Conservation (phyloP, 371 early-diverging fungal genomes). For the Circinella umbellata region DNA sequence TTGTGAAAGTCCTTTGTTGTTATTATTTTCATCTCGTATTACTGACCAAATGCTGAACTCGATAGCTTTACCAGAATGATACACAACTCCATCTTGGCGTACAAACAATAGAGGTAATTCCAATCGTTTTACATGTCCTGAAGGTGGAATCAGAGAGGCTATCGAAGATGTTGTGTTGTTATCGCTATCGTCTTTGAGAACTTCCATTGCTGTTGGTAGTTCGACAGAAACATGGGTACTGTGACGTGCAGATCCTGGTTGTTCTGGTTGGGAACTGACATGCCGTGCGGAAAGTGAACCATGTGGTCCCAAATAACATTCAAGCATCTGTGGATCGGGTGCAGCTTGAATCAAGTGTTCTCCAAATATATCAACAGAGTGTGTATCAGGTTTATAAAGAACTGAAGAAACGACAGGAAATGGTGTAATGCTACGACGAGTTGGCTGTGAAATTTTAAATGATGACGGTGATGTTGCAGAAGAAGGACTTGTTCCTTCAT, state of each 20-base stretch:
- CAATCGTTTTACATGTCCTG: conserved; percentile 23
- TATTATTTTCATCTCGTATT: not conserved
- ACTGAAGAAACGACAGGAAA: conserved; percentile 37
- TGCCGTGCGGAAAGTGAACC: conserved; percentile 34
- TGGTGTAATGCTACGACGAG: conserved; percentile 30
- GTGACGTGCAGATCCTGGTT: conserved; percentile 33
- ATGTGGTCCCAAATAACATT: conserved; percentile 44
- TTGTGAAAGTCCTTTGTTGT: not conserved
- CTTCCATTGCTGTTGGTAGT: conserved; percentile 32
- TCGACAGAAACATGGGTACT: conserved; percentile 33
- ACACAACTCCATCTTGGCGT: conserved; percentile 42
- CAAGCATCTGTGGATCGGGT: conserved; percentile 28
- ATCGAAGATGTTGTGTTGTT: not conserved
- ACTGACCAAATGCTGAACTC: conserved; percentile 15
- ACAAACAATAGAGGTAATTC: conserved; percentile 39
- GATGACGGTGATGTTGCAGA: not conserved
- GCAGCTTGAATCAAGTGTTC: conserved; percentile 36
- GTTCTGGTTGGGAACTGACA: conserved; percentile 24
- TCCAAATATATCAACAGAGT: conserved; percentile 35
- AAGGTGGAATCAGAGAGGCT: conserved; percentile 5
- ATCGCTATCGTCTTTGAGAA: conserved; percentile 12
- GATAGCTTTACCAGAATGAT: conserved; percentile 43
- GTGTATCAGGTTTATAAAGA: conserved; percentile 30
- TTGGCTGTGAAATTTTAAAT: not conserved
- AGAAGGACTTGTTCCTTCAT: not conserved